phyloP scores from a whole-genome alignment of 768 basidiomycete species.

The Mycena albidolilacea region DNA sequence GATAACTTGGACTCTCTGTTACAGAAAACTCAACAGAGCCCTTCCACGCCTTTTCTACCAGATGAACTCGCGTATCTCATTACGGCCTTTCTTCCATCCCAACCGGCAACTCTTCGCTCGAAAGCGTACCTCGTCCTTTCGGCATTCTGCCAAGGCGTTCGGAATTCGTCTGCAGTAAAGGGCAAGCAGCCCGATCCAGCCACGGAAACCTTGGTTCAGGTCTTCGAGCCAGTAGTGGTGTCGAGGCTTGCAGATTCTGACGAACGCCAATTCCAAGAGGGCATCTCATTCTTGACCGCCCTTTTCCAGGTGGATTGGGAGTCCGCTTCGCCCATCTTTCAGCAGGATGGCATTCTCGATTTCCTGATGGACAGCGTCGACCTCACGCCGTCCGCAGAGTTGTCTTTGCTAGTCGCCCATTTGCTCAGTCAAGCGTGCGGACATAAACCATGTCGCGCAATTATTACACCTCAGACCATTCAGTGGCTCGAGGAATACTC shows the following conservation, averaged over 20 bases:
- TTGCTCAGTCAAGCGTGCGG: conserved; percentile 84
- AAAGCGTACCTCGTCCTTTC: conserved; percentile 82
- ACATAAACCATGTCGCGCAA: conserved; percentile 77
- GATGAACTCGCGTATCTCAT: conserved; percentile 70
- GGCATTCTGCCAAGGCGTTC: conserved; percentile 74
- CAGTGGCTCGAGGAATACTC: conserved; percentile 80
- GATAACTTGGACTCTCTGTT: conserved; percentile 48
- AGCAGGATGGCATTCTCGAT: conserved; percentile 73
- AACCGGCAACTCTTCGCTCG: conserved; percentile 63
- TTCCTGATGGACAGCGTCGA: conserved; percentile 81
- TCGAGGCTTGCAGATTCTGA: conserved; percentile 69
- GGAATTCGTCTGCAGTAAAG: conserved; percentile 54
- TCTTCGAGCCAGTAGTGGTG: conserved; percentile 67
- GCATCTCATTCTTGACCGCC: conserved; percentile 79
- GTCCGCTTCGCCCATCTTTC: conserved; percentile 76
- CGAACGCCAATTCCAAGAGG: conserved; percentile 66
- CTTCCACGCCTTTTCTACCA: conserved; percentile 59
- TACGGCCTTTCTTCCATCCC: conserved; percentile 66
- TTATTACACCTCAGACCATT: conserved; percentile 69
- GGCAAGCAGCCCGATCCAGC: conserved; percentile 59
- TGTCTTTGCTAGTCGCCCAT: conserved; percentile 77
- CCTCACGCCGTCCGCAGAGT: conserved; percentile 62
- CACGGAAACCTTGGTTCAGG: conserved; percentile 63
- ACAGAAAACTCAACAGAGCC: conserved; percentile 44
- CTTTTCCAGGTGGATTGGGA: conserved; percentile 88